Evolutionary conservation across 225 moss, liverwort and hornwort genomes (phyloP), one percentile per base, ranked within the genome.

Genomic region (Lunularia cruciata): DNA sequence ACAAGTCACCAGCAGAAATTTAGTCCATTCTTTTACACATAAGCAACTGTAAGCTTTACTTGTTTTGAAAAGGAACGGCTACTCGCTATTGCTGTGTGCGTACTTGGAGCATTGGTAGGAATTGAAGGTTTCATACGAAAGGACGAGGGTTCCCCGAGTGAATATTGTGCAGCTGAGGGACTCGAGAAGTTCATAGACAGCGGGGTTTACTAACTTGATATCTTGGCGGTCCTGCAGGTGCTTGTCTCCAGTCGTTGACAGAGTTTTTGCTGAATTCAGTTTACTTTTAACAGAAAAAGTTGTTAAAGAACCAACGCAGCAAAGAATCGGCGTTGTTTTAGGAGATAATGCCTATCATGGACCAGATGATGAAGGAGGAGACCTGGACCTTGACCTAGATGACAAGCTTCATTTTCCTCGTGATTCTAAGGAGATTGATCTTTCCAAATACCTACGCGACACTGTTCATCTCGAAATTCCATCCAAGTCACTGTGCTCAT

Each of bases 381-480:
- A 68, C 2, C 83, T 98, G 27, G 93, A 98, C 81, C 81, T 93
- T 48, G 89, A 93, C 63, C 84, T 93, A 75, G 93, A 98, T 79
- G 91, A 98, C 76, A 98, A 91, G 78, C 70, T 98, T 19, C 84
- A 98, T 67, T 98, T 98, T 26, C 93, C 93, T 1, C 78, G 63
- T 22, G 93, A 89, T 6, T 75, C 71, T 19, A 90, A 84, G 71
- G 91, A 91, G 75, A 55, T 88, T 25, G 98, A 98, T 73, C 69
- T 98, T 48, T 98, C 98, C 4, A 98, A 93, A 71, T 98, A 98
- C 70, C 61, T 98, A 45, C 81, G 93, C 54, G 98, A 98, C 61
- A 93, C 81, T 34, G 85, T 98, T 62, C 98, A 98, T 58, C 85
- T 98, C 42, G 98, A 98, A 73, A 88, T 98, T 51, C 86, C 98